Percentiles rank a stretch among this genome's conserved stretches.
Conservation (phyloP, 305 asterid genomes). For the Rubia occidens region DNA sequence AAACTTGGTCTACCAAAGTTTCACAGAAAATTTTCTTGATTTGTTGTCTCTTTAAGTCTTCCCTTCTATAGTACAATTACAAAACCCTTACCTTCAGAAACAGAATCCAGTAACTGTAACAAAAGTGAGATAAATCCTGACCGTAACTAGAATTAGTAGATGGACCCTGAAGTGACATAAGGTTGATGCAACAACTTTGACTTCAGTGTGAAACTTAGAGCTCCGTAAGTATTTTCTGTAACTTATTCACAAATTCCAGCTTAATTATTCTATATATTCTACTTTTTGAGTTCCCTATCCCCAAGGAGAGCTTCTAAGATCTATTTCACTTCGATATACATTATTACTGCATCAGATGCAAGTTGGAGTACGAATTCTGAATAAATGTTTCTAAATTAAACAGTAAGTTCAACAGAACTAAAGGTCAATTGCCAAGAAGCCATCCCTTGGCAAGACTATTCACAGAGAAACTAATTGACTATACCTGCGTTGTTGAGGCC, state of each 20-base stretch:
- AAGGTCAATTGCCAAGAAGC: neutral
- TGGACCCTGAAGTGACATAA: too few relatives aligned
- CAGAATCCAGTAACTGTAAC: too few relatives aligned
- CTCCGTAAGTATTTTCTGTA: neutral
- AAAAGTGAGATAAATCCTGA: too few relatives aligned
- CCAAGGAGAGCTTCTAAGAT: neutral
- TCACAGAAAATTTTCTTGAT: neutral
- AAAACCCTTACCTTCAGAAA: neutral
- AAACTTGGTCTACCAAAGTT: neutral
- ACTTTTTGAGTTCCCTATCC: neutral
- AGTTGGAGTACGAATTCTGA: neutral
- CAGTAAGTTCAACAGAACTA: neutral
- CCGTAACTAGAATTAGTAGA: too few relatives aligned
- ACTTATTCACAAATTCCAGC: neutral
- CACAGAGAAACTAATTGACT: conserved; percentile 3
- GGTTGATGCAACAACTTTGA: too few relatives aligned
- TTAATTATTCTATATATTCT: neutral
- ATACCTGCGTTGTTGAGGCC: conserved; percentile 70
- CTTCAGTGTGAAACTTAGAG: neutral
- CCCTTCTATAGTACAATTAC: neutral
- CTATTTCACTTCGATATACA: neutral
- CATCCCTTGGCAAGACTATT: conserved; percentile 1
- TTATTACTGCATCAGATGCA: neutral
- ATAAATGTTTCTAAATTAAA: neutral
- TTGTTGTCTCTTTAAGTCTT: neutral